These are phyloP conservation scores for Hypsizygus marmoreus DNA, from an alignment of 768 basidiomycete genomes.

Conservation along the genomic window DNA sequence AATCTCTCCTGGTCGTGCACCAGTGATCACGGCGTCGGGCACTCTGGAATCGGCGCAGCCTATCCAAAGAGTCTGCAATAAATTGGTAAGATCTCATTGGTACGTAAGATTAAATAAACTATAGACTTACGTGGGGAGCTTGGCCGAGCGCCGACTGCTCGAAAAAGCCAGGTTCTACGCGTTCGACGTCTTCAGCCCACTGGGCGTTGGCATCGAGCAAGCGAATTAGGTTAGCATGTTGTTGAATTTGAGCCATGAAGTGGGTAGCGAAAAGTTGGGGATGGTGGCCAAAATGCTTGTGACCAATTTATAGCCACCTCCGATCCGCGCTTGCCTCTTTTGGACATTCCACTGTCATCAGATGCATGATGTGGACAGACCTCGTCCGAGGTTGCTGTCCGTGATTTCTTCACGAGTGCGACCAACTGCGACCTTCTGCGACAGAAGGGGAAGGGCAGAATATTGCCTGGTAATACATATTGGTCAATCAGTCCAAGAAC, in stretches of 20 bases:
- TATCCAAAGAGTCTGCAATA: conserved; percentile 70
- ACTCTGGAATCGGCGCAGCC: conserved; percentile 86
- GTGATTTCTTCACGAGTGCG: too few relatives aligned
- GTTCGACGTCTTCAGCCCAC: conserved; percentile 67
- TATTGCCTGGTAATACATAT: too few relatives aligned
- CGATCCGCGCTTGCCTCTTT: too few relatives aligned
- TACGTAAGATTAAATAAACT: conserved; percentile 4
- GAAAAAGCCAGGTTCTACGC: conserved; percentile 67
- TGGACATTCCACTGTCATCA: too few relatives aligned
- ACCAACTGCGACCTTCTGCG: too few relatives aligned
- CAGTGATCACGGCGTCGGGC: conserved; percentile 74
- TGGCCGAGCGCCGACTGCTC: conserved; percentile 62
- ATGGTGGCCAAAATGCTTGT: conserved; percentile 5
- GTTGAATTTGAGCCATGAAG: conserved; percentile 13
- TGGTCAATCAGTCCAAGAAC: too few relatives aligned
- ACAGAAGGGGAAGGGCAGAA: too few relatives aligned
- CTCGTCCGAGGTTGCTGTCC: too few relatives aligned
- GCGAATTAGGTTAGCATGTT: conserved; percentile 25
- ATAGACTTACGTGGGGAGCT: conserved; percentile 54
- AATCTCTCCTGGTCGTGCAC: conserved; percentile 72
- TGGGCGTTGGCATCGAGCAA: conserved; percentile 55
- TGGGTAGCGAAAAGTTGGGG: neutral
- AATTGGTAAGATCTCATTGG: conserved; percentile 11
- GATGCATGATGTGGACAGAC: too few relatives aligned
- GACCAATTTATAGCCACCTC: too few relatives aligned